Base-by-base conservation (phyloP, 495 filamentous ascomycete species). In the Aspergillus indologenus region DNA sequence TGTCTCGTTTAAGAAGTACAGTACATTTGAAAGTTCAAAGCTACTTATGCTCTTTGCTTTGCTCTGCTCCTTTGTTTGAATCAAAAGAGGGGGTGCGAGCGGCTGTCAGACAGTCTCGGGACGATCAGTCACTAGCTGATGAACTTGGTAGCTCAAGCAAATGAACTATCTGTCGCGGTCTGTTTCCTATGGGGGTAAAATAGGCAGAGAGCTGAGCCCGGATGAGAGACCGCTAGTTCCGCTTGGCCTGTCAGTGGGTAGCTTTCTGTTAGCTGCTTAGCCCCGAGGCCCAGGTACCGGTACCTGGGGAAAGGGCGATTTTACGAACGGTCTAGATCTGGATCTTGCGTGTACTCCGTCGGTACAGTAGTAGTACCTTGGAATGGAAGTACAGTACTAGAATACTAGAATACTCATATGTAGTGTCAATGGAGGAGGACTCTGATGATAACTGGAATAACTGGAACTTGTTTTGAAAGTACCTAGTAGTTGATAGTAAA, bases 11-110 rank as follows among this genome's bases (percentile, higher is more conserved):
- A 45, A 21, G 19, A 34, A 40, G 34, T 40, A 40, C 34, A 40
- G 34, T 40, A 40, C 34, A 40, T 40, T 46, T 26, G n/a, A n/a
- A 44, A 45, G 18, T n/a, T 4, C 19, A 23, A 49, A 57, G 31
- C 18, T 18, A 15, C 52, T 57, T 54, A 45, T 42, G 11, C 53
- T 52, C 47, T 15, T 44, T 54, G 46, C 56, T 65, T 47, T n/a
- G n/a, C n/a, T 59, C 50, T 61, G 57, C 50, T 56, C 61, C 48
- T 60, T 58, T 64, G 46, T 52, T 61, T 56, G 44, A 42, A 43
- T 29, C 22, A 8, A 29, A 50, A n/a, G 24, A 18, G 50, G 34
- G 5, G 21, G 53, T 43, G 5, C 34, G 34, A 40, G 34, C 34
- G 34, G 34, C 34, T 40, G 34, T 40, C 34, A 29, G 48, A 29